Evolutionary conservation across 306 rosid genomes (phyloP).

Genomic region (Dicorynia guianensis): DNA sequence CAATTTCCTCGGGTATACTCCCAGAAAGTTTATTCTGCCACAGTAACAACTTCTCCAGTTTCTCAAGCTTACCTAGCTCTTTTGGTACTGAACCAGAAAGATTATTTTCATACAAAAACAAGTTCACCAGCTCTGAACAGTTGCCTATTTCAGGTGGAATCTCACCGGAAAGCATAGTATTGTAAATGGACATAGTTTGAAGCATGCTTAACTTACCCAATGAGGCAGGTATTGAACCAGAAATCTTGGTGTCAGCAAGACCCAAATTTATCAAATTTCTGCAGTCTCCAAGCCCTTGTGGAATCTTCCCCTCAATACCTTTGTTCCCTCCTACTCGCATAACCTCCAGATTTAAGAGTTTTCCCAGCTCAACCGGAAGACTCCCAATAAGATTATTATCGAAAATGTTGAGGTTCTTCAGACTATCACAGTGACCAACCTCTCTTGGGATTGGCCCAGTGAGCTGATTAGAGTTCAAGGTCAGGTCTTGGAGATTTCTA

Average conservation of each 20-base stretch:
- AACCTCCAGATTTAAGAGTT: conserved; percentile 59
- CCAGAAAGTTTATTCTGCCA: conserved; percentile 81
- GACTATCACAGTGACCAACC: conserved; percentile 61
- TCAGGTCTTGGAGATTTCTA: conserved; percentile 62
- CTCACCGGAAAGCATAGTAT: conserved; percentile 75
- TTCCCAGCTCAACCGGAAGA: conserved; percentile 66
- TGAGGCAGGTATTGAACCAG: conserved; percentile 76
- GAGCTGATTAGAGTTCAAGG: conserved; percentile 75
- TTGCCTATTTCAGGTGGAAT: conserved; percentile 86
- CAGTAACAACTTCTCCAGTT: conserved; percentile 73
- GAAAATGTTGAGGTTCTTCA: conserved; percentile 62
- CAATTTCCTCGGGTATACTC: conserved; percentile 74
- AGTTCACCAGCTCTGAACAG: conserved; percentile 82
- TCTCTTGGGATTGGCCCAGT: conserved; percentile 71
- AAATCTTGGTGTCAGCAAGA: conserved; percentile 76
- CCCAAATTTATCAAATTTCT: conserved; percentile 68
- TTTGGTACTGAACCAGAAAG: conserved; percentile 72
- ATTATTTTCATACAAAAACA: conserved; percentile 77
- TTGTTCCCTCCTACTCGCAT: conserved; percentile 84
- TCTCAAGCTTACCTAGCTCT: conserved; percentile 74
- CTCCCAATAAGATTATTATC: conserved; percentile 68
- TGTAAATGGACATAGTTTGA: conserved; percentile 76
- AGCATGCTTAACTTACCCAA: conserved; percentile 67
- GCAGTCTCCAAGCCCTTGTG: conserved; percentile 70
- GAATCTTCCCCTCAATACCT: conserved; percentile 69